Evolutionary conservation across 2,329 filamentous ascomycete genomes (phyloP).

Genomic region (Macrophomina tecta): DNA sequence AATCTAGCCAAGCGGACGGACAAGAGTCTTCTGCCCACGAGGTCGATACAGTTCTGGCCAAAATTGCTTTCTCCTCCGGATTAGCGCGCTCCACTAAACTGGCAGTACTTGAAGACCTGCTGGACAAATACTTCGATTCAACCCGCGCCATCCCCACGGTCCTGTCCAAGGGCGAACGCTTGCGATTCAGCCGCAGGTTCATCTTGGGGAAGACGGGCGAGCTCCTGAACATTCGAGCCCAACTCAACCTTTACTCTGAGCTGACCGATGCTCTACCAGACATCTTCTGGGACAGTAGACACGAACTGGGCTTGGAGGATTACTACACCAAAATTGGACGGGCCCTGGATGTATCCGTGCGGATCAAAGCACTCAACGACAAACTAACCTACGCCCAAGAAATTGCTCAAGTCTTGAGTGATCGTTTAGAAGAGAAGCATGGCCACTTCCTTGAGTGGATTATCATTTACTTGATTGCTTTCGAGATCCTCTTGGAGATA

Average conservation of each 20-base stretch:
- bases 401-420: slow-evolving; percentile 85
- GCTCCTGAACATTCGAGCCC: slow-evolving; percentile 84
- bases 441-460: slow-evolving; percentile 90
- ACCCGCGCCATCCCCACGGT: slow-evolving; percentile 82
- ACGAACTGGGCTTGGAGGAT: slow-evolving; percentile 87
- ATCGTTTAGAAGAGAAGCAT: slow-evolving; percentile 89
- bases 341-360: slow-evolving; percentile 86
- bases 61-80: slow-evolving; percentile 95
- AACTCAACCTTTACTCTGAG: slow-evolving; percentile 96
- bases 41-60: slow-evolving; percentile 76
- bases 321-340: slow-evolving; percentile 95
- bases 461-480: slow-evolving; percentile 90
- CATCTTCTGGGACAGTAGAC: slow-evolving; percentile 92
- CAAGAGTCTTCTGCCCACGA: slow-evolving; percentile 33
- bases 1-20: slow-evolving; percentile 44
- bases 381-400: slow-evolving; percentile 98
- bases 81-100: slow-evolving; percentile 92
- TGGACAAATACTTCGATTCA: slow-evolving; percentile 84
- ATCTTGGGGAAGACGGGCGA: slow-evolving; percentile 94
- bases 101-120: slow-evolving; percentile 83
- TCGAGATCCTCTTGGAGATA: slow-evolving; percentile 90
- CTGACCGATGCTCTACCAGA: slow-evolving; percentile 94
- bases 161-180: slow-evolving; percentile 69
- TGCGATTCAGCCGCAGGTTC: slow-evolving; percentile 69
- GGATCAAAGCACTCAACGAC: slow-evolving; percentile 91